Percentiles rank a stretch among this genome's conserved stretches.
These are phyloP conservation scores for Alternaria conjuncta DNA, from an alignment of 2,329 filamentous ascomycete genomes.

Conservation along the genomic window DNA sequence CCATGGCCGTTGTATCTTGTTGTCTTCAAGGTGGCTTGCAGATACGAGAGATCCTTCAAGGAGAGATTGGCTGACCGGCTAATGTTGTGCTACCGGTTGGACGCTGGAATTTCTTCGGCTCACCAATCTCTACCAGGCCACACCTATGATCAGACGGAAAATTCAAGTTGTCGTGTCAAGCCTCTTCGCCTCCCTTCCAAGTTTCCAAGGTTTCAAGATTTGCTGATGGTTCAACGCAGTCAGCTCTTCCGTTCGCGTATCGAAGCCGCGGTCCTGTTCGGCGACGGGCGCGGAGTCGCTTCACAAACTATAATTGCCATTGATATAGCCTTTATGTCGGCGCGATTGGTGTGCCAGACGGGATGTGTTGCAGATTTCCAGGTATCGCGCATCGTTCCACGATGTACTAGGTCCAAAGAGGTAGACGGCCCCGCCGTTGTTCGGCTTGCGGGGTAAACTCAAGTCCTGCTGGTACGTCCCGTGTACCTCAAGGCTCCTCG, in stretches of 20 bases:
- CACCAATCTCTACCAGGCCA: background rate
- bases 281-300: background rate
- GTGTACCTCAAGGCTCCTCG: background rate
- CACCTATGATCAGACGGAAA: background rate
- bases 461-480: background rate
- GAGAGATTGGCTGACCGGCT: slow-evolving; percentile 19
- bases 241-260: slow-evolving; percentile 8
- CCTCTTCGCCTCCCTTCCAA: background rate
- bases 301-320: background rate
- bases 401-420: slow-evolving; percentile 7
- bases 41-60: slow-evolving; percentile 5
- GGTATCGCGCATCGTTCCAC: slow-evolving; percentile 1
- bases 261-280: background rate
- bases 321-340: background rate
- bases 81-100: slow-evolving; percentile 12
- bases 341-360: slow-evolving; percentile 1
- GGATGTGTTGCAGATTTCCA: background rate
- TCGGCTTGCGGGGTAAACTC: slow-evolving; percentile 5
- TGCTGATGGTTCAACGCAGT: background rate
- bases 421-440: slow-evolving; percentile 1
- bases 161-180: background rate
- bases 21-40: background rate
- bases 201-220: background rate
- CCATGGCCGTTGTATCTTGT: background rate
- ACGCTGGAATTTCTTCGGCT: background rate